phyloP scores from a whole-genome alignment of 2,329 filamentous ascomycete species.

The Ustulina deusta region DNA sequence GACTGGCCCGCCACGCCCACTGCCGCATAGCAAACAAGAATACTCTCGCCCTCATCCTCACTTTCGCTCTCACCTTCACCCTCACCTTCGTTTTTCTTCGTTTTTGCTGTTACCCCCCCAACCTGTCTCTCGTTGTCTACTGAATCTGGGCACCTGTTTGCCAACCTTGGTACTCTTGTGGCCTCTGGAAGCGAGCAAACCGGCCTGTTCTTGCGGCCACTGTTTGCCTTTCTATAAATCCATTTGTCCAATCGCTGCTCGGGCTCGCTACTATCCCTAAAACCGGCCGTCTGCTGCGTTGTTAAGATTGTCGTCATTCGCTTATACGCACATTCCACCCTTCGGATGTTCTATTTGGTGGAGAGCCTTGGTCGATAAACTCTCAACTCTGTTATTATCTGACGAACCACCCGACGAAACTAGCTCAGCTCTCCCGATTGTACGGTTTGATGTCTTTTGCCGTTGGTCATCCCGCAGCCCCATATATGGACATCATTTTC shows the following conservation, averaged over 20 bases:
- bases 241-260: conserved; percentile 36
- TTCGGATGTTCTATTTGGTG: conserved; percentile 15
- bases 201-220: conserved; percentile 32
- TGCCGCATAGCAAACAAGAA: conserved; percentile 37
- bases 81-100: conserved; percentile 20
- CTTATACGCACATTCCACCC: conserved; percentile 21
- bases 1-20: conserved; percentile 35
- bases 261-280: conserved; percentile 40
- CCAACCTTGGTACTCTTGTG: conserved; percentile 1
- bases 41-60: conserved; percentile 6
- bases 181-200: conserved; percentile 16
- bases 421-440: conserved; percentile 12
- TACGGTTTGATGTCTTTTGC: conserved; percentile 33
- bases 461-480: conserved; percentile 24
- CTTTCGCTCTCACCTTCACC: conserved; percentile 7
- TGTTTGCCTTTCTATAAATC: conserved; percentile 10
- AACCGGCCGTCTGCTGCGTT: conserved; percentile 7
- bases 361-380: conserved; percentile 9
- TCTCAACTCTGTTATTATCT: conserved; percentile 18
- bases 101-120: conserved; percentile 12
- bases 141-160: conserved; percentile 1
- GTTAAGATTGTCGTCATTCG: conserved; percentile 12
- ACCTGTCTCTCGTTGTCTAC: conserved; percentile 26
- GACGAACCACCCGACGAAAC: conserved; percentile 9
- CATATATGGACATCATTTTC: conserved; percentile 35